Conservation (phyloP, 768 basidiomycete species). For the Psilocybe tampanensis region DNA sequence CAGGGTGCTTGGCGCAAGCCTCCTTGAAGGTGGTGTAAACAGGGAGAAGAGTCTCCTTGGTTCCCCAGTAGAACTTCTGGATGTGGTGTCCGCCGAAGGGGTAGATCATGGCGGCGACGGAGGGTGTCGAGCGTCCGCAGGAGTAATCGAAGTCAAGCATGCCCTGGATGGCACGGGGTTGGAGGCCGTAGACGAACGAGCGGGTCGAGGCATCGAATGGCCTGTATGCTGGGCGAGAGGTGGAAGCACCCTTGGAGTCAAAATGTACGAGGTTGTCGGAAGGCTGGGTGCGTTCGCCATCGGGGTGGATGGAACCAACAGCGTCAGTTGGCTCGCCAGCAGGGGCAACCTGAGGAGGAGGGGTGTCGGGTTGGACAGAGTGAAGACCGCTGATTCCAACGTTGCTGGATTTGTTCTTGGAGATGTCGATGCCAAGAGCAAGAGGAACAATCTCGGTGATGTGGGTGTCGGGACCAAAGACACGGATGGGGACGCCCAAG, state of each 20-base stretch:
- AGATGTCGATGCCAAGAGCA: conserved; percentile 83
- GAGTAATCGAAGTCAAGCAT: conserved; percentile 98
- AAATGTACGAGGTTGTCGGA: conserved; percentile 93
- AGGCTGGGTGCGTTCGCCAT: conserved; percentile 81
- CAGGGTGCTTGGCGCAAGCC: conserved; percentile 91
- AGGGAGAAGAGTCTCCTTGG: conserved; percentile 96
- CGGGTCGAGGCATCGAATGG: conserved; percentile 95
- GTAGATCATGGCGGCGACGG: conserved; percentile 99
- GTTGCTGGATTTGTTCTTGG: conserved; percentile 39
- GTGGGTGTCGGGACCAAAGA: conserved; percentile 97
- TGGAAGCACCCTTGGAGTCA: conserved; percentile 46
- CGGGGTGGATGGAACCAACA: conserved; percentile 74
- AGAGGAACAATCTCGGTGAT: conserved; percentile 99
- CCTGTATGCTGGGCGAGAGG: conserved; percentile 74
- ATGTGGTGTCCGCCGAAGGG: conserved; percentile 99
- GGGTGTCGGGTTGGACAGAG: conserved; percentile 40
- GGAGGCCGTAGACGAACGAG: conserved; percentile 97
- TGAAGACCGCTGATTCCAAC: conserved; percentile 29
- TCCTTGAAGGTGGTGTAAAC: conserved; percentile 94
- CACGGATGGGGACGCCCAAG: conserved; percentile 94
- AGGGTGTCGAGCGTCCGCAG: conserved; percentile 88
- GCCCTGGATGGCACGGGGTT: conserved; percentile 98
- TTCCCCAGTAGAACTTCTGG: conserved; percentile 99
- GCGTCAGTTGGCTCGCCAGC: conserved; percentile 43
- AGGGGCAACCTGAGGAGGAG: conserved; percentile 38